Base-by-base conservation (phyloP, 2,329 filamentous ascomycete genomes). In the Myriosclerotinia duriaeana region DNA sequence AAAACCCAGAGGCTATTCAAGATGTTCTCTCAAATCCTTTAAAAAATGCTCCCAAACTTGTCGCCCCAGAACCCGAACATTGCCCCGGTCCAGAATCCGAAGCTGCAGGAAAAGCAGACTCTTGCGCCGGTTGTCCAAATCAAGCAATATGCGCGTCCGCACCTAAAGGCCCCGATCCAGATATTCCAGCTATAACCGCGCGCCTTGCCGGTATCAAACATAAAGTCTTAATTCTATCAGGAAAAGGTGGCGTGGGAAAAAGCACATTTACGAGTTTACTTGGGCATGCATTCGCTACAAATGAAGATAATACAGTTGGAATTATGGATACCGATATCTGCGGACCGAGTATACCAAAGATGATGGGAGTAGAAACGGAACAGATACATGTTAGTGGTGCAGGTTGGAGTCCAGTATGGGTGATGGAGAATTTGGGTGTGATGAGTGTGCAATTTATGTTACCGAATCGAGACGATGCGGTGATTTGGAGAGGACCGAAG, bases 371-470 rank as follows among this genome's bases (percentile, higher is more conserved):
- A 0, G 93, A 97, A 78, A 82, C 87, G 36, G 94, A 99, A 80
- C 96, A 91, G 1, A 95, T 99, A 63, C 95, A 99, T 77, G 87
- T 97, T 64, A 95, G 89, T 76, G 89, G 87, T 64, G 87, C 89
- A 0, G 95, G 95, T 2, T 97, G 93, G 95, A 92, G 90, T 75
- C 95, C 95, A 0, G 94, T 98, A 17, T 98, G 93, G 91, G 93
- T 97, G 20, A 86, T 89, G 73, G 95, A 98, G 73, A 99, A 98
- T 74, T 82, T 99, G 4, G 91, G 90, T 1, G 92, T 97, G 61
- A 98, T 99, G 94, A 95, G 90, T 74, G 92, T 99, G 71, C 95
- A 99, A 78, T 99, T 99, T 77, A 96, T 99, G 92, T 83, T 99
- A 55, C 95, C 95, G 0, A 92, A 92, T 74, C 85, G 91, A 56